These are phyloP conservation scores for Lophiostoma macrostomum DNA, from an alignment of 495 filamentous ascomycete species.

Conservation along the genomic window DNA sequence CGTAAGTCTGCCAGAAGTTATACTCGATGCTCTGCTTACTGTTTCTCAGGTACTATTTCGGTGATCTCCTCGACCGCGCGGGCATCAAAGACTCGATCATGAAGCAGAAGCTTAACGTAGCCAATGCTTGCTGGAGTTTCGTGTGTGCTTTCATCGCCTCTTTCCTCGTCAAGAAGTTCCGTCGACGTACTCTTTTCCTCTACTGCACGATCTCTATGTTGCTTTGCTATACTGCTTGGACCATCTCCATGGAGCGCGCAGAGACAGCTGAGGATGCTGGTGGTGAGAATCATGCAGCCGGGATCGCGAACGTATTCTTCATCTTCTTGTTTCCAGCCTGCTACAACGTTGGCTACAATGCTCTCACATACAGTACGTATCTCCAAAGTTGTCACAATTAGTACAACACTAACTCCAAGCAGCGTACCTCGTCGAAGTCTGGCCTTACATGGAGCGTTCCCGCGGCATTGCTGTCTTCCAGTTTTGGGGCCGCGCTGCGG, in stretches of 20 bases:
- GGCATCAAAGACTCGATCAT: conserved; percentile 50
- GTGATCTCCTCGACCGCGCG: conserved; percentile 48
- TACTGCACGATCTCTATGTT: conserved; percentile 52
- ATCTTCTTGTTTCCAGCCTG: conserved; percentile 61
- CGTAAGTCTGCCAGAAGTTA: conserved; percentile 35
- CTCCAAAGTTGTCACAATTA: not conserved
- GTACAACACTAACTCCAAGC: not conserved
- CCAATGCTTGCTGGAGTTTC: conserved; percentile 56
- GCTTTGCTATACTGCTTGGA: conserved; percentile 57
- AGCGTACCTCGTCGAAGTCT: conserved; percentile 63
- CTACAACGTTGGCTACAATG: conserved; percentile 65
- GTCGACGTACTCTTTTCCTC: conserved; percentile 58
- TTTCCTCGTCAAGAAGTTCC: conserved; percentile 51
- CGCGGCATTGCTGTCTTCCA: conserved; percentile 62
- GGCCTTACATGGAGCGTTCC: conserved; percentile 60
- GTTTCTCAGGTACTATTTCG: conserved; percentile 50
- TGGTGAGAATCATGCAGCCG: not conserved
- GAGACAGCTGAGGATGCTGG: conserved; percentile 44
- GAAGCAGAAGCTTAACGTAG: conserved; percentile 57
- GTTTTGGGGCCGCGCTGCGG: conserved; percentile 53
- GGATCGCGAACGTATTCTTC: conserved; percentile 54
- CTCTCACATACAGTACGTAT: conserved; percentile 58
- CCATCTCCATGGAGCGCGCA: conserved; percentile 54
- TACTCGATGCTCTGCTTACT: not conserved
- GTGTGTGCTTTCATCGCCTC: conserved; percentile 51